Base-by-base conservation (phyloP, 2,329 filamentous ascomycete genomes). In the Hypoxylon sp. region DNA sequence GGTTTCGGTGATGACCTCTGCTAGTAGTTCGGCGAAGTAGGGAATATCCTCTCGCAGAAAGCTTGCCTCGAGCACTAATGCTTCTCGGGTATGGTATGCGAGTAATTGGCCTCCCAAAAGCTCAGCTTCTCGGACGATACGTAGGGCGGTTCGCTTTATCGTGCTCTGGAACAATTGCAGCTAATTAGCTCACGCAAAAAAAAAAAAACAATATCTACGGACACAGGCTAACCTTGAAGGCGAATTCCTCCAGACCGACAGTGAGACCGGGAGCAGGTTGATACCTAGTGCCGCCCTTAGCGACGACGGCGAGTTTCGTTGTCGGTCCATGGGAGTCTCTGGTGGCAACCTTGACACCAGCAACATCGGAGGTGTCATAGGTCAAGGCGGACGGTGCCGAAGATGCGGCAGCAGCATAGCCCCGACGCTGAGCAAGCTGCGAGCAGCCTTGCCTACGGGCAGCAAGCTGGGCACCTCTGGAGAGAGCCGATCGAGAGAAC, bases 31-130 rank as follows among this genome's bases (percentile, higher is more conserved):
- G 76, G 94, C 89, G 81, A 97, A 99, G 88, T 98, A 99, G 73
- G 96, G 96, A 73, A 99, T 89, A 80, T 99, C 94, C 79, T 96
- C 90, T 79, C 93, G 90, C 73, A 99, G 89, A 87, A 99, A 99
- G 84, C 91, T 97, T 79, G 96, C 93, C 81, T 95, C 90, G 76
- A 99, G 84, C 65, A 99, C 89, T 70, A 99, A 84, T 78, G 94
- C 94, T 86, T 99, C 96, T 78, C 95, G 91, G 75, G 93, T 94
- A 84, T 97, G 94, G 81, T 92, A 93, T 71, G 95, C 86, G 74
- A 84, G 87, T 83, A 98, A 89, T 88, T 95, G 90, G 76, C 93
- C 93, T 79, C 96, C 96, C 71, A 99, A 89, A 68, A 99, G 91
- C 84, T 99, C 96, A 76, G 93, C 88, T 85, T 99, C 96, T 84